Evolutionary conservation across 306 rosid species (phyloP), one percentile per base, ranked within the genome.

Genomic region (Alnus glutinosa): DNA sequence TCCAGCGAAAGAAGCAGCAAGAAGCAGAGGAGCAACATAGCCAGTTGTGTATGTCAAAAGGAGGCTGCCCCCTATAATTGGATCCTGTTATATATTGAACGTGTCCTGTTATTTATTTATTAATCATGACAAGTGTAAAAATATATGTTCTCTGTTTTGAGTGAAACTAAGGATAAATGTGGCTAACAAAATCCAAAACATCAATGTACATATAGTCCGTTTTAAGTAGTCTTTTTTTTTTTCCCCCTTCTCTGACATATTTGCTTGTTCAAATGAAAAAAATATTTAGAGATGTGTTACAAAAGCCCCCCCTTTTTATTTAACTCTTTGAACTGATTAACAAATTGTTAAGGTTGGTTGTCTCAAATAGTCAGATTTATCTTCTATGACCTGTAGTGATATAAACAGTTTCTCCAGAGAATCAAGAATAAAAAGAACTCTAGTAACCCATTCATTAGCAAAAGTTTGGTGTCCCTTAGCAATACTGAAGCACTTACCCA

Each of bases 1-100:
- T 48, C 98, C 98, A 68, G 98, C 98, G 15, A 92, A 95, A 49
- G 98, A 88, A 69, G 98, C 98, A 83, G 98, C 98, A 51, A 92
- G 87, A 76, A 94, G 97, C 57, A 92, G 74, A 71, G 98, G 96
- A 84, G 97, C 87, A 66, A 92, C 89, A 78, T 95, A 95, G 77
- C 98, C 98, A 13, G 95, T 95, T 68, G 98, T 95, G 88, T 92
- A 95, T 9, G 98, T 87, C 88, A 92, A 85, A 55, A 95, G 90
- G 55, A 91, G 89, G 92, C 98, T 92, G 46, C 98, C 96, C 59
- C 98, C 98, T 7, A 89, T 80, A 70, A 95, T 16, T 13, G 98
- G 98, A 88, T 95, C 89, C 98, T 92, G 90, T 81, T 59, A 23
- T 59, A 59, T 32, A 84, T 7, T 42, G 73, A 79, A 79, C 70